Evolutionary conservation across 768 basidiomycete species (phyloP).

Genomic region (Lactarius hatsudake): DNA sequence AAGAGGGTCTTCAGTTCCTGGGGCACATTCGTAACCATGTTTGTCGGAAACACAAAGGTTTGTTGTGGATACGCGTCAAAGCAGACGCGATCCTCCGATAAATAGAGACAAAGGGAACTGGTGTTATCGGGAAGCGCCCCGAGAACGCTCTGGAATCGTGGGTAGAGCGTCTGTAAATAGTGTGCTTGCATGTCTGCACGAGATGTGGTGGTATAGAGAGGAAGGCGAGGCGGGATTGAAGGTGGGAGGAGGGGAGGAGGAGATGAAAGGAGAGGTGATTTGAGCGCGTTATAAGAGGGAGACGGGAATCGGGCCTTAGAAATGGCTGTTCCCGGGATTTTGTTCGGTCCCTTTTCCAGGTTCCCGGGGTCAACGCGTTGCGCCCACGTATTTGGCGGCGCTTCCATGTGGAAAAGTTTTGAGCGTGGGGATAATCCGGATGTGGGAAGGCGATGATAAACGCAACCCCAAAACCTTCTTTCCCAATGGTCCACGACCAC

Average conservation of each 20-base stretch:
- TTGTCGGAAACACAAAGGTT: background rate
- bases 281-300: slow-evolving; percentile 9
- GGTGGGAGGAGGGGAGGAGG: slow-evolving; percentile 7
- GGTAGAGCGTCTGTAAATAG: background rate
- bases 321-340: slow-evolving; percentile 21
- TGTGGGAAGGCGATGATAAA: background rate
- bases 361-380: background rate
- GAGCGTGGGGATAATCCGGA: background rate
- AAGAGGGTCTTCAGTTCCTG: background rate
- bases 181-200: background rate
- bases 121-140: background rate
- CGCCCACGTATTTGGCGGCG: slow-evolving; percentile 17
- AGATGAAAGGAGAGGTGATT: slow-evolving; percentile 9
- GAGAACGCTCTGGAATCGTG: background rate
- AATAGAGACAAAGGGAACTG: background rate
- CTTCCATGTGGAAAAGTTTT: background rate
- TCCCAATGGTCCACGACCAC: background rate
- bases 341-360: slow-evolving; percentile 16
- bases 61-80: background rate
- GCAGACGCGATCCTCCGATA: background rate
- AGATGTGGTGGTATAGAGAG: background rate
- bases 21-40: accelerated
- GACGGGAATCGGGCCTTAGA: background rate
- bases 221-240: background rate
- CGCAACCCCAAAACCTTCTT: slow-evolving; percentile 14